Evolutionary conservation across 1,284 basidiomycete species (phyloP).

Genomic region (Cutaneotrichosporon daszewskae): DNA sequence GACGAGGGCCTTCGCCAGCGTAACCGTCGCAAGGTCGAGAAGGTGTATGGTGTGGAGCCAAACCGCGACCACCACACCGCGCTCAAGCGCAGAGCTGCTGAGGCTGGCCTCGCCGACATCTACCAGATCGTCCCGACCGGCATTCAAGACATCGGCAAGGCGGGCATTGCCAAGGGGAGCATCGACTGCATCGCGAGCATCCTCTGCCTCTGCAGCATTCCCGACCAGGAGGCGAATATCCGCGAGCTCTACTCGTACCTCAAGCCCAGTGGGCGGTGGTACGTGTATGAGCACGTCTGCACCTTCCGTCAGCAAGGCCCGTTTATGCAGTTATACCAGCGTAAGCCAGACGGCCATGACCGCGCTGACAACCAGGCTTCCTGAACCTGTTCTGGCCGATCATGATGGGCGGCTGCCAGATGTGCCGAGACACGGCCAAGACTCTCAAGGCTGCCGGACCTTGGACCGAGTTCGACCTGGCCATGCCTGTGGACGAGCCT

Average conservation of each 20-base stretch:
- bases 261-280: slow-evolving; percentile 17
- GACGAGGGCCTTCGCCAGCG: too few relatives aligned
- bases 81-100: slow-evolving; percentile 1
- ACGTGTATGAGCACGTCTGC: slow-evolving; percentile 17
- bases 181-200: slow-evolving; percentile 16
- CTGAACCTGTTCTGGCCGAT: slow-evolving; percentile 18
- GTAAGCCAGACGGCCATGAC: slow-evolving; percentile 3
- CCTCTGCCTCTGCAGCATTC: slow-evolving; percentile 17
- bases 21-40: slow-evolving; percentile 6
- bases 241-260: slow-evolving; percentile 18
- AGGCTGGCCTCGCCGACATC: slow-evolving; percentile 10
- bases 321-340: slow-evolving; percentile 9
- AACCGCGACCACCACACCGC: slow-evolving; percentile 14
- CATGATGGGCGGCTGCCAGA: slow-evolving; percentile 14
- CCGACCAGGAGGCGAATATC: slow-evolving; percentile 15
- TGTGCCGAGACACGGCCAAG: slow-evolving; percentile 12
- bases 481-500: slow-evolving; percentile 14
- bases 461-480: slow-evolving; percentile 13
- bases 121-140: slow-evolving; percentile 17
- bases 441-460: slow-evolving; percentile 7
- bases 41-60: slow-evolving; percentile 18
- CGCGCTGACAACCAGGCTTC: slow-evolving; percentile 4
- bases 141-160: slow-evolving; percentile 11
- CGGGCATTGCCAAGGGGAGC: slow-evolving; percentile 11
- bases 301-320: slow-evolving; percentile 4